Evolutionary conservation across 1,284 basidiomycete species (phyloP).

Genomic region (Cerioporus squamosus): DNA sequence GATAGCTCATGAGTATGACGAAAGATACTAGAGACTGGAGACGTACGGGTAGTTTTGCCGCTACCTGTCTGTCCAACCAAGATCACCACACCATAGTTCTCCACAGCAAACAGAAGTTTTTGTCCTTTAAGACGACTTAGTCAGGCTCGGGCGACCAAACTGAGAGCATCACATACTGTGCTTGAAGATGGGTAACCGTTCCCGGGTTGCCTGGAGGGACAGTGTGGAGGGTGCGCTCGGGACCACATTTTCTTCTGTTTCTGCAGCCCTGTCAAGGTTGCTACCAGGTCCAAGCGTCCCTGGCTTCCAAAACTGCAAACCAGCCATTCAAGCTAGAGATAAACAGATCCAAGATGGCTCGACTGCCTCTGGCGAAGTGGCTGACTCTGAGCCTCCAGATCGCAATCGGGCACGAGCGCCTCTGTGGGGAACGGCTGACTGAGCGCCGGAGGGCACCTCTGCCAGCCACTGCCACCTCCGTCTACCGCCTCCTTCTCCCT

Average conservation of each 20-base stretch:
- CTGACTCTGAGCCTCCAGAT: neutral
- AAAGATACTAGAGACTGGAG: neutral
- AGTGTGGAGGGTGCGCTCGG: conserved; percentile 66
- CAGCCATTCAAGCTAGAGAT: conserved; percentile 33
- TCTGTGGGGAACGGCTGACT: too few species aligned
- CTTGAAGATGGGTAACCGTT: conserved; percentile 86
- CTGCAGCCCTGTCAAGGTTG: conserved; percentile 82
- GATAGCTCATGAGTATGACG: neutral
- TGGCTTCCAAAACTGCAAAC: conserved; percentile 79
- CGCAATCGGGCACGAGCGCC: neutral
- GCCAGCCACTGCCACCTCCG: neutral
- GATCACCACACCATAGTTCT: conserved; percentile 84
- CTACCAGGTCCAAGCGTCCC: conserved; percentile 88
- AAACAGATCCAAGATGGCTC: neutral
- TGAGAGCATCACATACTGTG: conserved; percentile 57
- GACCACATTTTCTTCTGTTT: conserved; percentile 73
- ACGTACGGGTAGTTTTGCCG: conserved; percentile 95
- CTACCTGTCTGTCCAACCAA: conserved; percentile 96
- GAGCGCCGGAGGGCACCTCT: neutral
- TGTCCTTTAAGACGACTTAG: conserved; percentile 51
- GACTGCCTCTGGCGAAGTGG: too few species aligned
- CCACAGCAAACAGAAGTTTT: conserved; percentile 82
- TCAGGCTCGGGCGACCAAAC: neutral
- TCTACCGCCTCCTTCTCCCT: neutral
- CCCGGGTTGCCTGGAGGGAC: conserved; percentile 76